Conservation (phyloP, 179 eudicot species). For the Beta lomatogona region DNA sequence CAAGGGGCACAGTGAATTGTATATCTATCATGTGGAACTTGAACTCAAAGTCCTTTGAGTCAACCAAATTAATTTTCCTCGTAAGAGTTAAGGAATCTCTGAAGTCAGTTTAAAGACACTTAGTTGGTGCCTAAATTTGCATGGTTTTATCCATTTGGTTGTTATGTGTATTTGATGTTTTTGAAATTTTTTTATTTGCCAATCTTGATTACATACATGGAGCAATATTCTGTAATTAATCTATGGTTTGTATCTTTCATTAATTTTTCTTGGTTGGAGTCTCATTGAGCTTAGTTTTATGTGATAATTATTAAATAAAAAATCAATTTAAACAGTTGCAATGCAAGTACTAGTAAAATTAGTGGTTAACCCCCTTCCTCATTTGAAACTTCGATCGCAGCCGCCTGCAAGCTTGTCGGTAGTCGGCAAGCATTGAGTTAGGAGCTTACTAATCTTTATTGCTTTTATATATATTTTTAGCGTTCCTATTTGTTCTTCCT, state of each 20-base stretch:
- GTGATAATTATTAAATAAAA: neutral
- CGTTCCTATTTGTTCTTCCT: too few relatives aligned
- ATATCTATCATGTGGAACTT: slow-evolving; percentile 2
- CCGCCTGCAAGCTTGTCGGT: neutral
- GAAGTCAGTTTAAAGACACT: slow-evolving; percentile 15
- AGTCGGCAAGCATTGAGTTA: neutral
- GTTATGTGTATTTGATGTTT: slow-evolving; percentile 6
- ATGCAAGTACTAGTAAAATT: neutral
- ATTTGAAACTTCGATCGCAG: neutral
- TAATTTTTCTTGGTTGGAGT: slow-evolving; percentile 13
- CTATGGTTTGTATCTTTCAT: slow-evolving; percentile 21
- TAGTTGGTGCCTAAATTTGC: slow-evolving; percentile 14
- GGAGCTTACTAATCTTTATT: too few relatives aligned
- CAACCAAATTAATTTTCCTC: slow-evolving; percentile 8
- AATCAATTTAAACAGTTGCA: neutral
- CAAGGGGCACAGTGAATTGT: slow-evolving; percentile 4
- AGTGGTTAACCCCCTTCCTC: neutral
- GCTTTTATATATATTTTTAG: too few relatives aligned
- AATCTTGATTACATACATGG: neutral
- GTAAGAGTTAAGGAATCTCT: slow-evolving; percentile 18
- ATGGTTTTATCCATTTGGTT: slow-evolving; percentile 26
- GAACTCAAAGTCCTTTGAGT: neutral
- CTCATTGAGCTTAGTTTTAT: neutral
- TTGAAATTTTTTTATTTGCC: neutral
- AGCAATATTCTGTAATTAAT: neutral